Evolutionary conservation across 768 basidiomycete species (phyloP).

Genomic region (Harrya chromipes): DNA sequence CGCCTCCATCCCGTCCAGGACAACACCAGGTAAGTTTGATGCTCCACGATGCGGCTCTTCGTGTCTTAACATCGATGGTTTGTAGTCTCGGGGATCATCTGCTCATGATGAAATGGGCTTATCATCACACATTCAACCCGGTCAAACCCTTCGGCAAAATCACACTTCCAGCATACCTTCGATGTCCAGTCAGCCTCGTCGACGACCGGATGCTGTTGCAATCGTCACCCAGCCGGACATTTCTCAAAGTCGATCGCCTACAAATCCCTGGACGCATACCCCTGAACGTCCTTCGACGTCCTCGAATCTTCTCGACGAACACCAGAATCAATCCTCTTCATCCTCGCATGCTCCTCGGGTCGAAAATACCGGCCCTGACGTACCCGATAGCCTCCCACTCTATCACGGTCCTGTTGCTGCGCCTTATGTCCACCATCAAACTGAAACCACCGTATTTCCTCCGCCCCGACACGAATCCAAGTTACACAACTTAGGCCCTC

Average conservation of each 20-base stretch:
- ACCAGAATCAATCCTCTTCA: conserved; percentile 1
- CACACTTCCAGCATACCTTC: conserved; percentile 1
- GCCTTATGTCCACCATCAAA: conserved; percentile 14
- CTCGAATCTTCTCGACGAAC: background rate
- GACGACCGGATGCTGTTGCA: conserved; percentile 1
- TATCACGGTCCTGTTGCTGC: conserved; percentile 8
- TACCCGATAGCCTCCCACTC: conserved; percentile 3
- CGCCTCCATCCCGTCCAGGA: conserved; percentile 4
- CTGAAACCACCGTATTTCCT: conserved; percentile 16
- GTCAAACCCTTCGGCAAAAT: conserved; percentile 51
- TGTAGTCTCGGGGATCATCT: conserved; percentile 8
- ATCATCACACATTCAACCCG: conserved; percentile 51
- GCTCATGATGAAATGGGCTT: conserved; percentile 28
- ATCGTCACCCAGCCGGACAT: conserved; percentile 5
- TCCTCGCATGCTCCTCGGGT: conserved; percentile 15
- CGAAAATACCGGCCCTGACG: conserved; percentile 8
- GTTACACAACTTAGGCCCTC: conserved; percentile 1
- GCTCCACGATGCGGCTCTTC: background rate
- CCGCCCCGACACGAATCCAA: conserved; percentile 22
- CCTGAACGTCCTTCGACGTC: background rate
- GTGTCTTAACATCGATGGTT: conserved; percentile 8
- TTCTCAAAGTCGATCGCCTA: conserved; percentile 11
- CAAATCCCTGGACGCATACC: conserved; percentile 4
- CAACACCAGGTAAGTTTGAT: conserved; percentile 20
- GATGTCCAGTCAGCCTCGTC: conserved; percentile 2